These are phyloP conservation scores for Rubroboletus satanas DNA, from an alignment of 768 basidiomycete genomes.

Conservation along the genomic window DNA sequence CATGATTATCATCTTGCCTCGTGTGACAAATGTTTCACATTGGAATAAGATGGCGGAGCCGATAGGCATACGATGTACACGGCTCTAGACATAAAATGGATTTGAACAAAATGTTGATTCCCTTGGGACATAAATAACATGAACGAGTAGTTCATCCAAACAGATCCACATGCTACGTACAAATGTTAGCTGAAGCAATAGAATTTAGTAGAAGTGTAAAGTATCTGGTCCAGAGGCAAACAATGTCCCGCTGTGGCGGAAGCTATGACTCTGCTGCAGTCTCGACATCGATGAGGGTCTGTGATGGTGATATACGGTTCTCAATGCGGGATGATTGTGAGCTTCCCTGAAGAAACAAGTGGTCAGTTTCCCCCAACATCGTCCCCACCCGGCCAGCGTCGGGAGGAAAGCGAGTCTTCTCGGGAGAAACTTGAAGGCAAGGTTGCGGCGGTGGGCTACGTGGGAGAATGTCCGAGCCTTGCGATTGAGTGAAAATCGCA, in stretches of 20 bases:
- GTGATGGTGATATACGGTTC: slow-evolving; percentile 26
- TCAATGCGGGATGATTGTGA: slow-evolving; percentile 30
- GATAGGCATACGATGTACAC: neutral
- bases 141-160: slow-evolving; percentile 9
- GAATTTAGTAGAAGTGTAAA: slow-evolving; percentile 26
- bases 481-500: slow-evolving; percentile 62
- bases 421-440: slow-evolving; percentile 33
- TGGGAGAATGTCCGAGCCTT: slow-evolving; percentile 27
- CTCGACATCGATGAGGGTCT: slow-evolving; percentile 30
- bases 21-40: slow-evolving; percentile 6
- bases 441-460: slow-evolving; percentile 33
- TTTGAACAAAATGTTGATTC: neutral
- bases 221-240: slow-evolving; percentile 18
- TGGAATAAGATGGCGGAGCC: neutral
- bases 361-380: slow-evolving; percentile 18
- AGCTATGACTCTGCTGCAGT: slow-evolving; percentile 20
- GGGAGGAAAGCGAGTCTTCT: slow-evolving; percentile 42
- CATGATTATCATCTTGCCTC: slow-evolving; percentile 9
- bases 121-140: slow-evolving; percentile 10
- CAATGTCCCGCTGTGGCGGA: slow-evolving; percentile 6
- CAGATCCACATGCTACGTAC: slow-evolving; percentile 19
- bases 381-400: slow-evolving; percentile 35
- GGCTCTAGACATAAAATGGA: slow-evolving; percentile 1
- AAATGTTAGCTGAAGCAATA: slow-evolving; percentile 32
- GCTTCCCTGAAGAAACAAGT: slow-evolving; percentile 24